Evolutionary conservation across 352 stramenopile species (phyloP), one percentile per base, ranked within the genome.

Genomic region (Phytophthora nicotianae): DNA sequence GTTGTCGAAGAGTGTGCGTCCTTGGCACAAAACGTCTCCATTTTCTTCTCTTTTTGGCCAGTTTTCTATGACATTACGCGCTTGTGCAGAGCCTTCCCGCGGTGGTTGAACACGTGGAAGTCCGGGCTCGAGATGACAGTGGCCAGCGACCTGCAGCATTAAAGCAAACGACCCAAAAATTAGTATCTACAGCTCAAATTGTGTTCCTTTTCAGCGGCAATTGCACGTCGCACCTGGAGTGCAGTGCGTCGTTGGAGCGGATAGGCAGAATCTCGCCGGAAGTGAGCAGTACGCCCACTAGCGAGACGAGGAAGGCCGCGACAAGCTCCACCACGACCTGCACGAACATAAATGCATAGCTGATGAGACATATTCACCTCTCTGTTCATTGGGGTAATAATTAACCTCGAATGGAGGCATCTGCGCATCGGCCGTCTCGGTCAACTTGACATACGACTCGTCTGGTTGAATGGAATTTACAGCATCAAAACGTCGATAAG

Each of bases 71-170:
- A 75, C 13, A 76, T 75, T 37, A 89, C 71, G 40, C 78, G 81
- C 65, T 89, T 90, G 75, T 88, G 80, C 38, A 93, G 72, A 35
- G 82, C 74, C 66, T 89, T 85, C 51, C 73, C 82, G 59, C 85
- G 82, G 69, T 93, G 85, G 68, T 90, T 91, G 70, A 91, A 93
- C 66, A 91, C 81, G 66, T 86, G 69, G 63, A 93, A 93, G 53
- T 93, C 82, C 13, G 85, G 79, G 45, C 70, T 83, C 32, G 79
- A 90, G 54, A 89, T 70, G 58, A 93, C 74, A 23, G 67, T 74
- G 20, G 77, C 61, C 45, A 93, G 74, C 61, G 84, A 89, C 56
- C 84, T 93, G 62, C 1, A 65, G 1, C 1, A 26, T 14, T 17
- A 21, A 37, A 43, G 10, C 2, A 56, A 29, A 46, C 38, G 4